Percentiles rank a stretch among this genome's conserved stretches.
phyloP scores from a whole-genome alignment of 768 basidiomycete species.

The Podaxis sp. region DNA sequence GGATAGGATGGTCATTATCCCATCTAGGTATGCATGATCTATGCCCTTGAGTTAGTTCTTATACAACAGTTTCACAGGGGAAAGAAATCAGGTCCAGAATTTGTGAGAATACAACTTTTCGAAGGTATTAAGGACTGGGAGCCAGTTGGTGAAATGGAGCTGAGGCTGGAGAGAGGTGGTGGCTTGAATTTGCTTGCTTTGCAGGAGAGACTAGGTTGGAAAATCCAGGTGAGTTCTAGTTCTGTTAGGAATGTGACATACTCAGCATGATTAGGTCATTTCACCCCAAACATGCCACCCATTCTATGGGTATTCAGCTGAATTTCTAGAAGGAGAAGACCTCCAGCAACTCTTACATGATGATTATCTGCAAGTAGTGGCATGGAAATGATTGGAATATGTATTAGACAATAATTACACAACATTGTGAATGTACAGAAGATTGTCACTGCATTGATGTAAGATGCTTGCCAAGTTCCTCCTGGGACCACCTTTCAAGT shows the following conservation, averaged over 20 bases:
- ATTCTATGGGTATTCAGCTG: background rate
- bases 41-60: no score
- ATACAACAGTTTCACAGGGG: no score
- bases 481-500: background rate
- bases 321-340: background rate
- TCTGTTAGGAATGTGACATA: background rate
- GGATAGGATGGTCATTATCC: no score
- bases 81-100: background rate
- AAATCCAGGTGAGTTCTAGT: background rate
- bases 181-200: background rate
- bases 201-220: background rate
- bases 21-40: no score
- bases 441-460: background rate
- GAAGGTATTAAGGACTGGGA: background rate
- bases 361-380: background rate
- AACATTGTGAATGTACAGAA: background rate
- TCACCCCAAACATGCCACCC: background rate
- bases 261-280: background rate
- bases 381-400: background rate
- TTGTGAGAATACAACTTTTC: background rate
- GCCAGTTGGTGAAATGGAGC: background rate
- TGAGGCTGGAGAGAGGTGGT: background rate
- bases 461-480: background rate
- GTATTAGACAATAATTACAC: no score
- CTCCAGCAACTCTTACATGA: background rate